Percentiles rank a stretch among this genome's conserved stretches.
These are phyloP conservation scores for Alternaria gansuensis DNA, from an alignment of 2,329 filamentous ascomycete genomes.

Conservation along the genomic window DNA sequence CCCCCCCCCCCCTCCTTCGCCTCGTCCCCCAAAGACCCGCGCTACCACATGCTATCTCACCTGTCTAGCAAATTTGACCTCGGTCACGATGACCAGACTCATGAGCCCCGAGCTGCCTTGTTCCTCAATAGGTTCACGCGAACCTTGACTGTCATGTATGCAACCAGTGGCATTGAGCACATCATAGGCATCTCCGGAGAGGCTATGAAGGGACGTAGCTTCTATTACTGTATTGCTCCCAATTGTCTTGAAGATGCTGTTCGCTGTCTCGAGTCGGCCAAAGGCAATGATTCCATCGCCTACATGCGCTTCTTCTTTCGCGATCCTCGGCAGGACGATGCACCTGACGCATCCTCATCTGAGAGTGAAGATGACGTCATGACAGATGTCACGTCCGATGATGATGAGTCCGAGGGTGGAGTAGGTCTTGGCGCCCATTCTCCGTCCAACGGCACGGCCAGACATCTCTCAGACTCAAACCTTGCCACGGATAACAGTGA, in stretches of 20 bases:
- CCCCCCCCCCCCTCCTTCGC: no score
- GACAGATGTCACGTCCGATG: constrained; percentile 60
- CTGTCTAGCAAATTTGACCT: constrained; percentile 78
- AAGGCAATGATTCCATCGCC: constrained; percentile 89
- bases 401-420: constrained; percentile 60
- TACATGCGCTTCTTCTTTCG: constrained; percentile 87
- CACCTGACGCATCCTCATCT: constrained; percentile 49
- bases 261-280: constrained; percentile 81
- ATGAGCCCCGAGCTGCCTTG: constrained; percentile 82
- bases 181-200: constrained; percentile 77
- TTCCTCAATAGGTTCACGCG: constrained; percentile 88
- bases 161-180: constrained; percentile 77
- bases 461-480: constrained; percentile 32
- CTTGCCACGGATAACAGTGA: constrained; percentile 30
- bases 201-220: constrained; percentile 77
- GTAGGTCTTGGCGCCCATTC: constrained; percentile 50
- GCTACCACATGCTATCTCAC: constrained; percentile 89
- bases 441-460: constrained; percentile 27
- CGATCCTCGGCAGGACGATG: constrained; percentile 69
- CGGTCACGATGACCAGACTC: constrained; percentile 64
- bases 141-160: constrained; percentile 85
- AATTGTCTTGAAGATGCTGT: constrained; percentile 80
- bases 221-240: constrained; percentile 86
- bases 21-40: constrained; percentile 80
- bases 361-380: constrained; percentile 61